Base-by-base conservation (phyloP, 2,329 filamentous ascomycete genomes). In the Lecanicillium sp. region DNA sequence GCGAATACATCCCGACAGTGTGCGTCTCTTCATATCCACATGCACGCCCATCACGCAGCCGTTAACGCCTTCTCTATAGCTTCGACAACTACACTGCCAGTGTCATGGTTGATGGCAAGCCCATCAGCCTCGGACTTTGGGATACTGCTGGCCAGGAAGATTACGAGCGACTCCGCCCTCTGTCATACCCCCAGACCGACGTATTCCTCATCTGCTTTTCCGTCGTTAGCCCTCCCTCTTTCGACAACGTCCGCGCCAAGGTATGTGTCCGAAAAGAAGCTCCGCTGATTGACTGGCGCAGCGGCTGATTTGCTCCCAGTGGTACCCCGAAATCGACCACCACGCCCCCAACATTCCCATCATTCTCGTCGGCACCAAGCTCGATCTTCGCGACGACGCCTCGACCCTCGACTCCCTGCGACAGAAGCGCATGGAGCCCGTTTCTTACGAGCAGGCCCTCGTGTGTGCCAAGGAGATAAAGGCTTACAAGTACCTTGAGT, bases 71-170 rank as follows among this genome's bases (percentile, higher is more conserved):
- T 15, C 39, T 41, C 36, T 52, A 20, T 58, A 95, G 90, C 55
- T 97, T 97, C 71, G 91, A 97, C 67, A 98, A 98, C 75, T 97
- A 97, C 76, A 95, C 91, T 30, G 93, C 93, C 56, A 95, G 90
- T 75, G 93, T 98, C 48, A 96, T 96, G 88, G 93, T 97, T 49
- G 93, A 97, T 74, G 90, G 90, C 61, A 95, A 95, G 74, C 91
- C 91, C 52, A 95, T 97, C 72, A 96, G 90, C 70, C 72, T 98
- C 60, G 93, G 91, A 58, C 75, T 98, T 26, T 97, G 93, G 91
- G 91, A 98, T 86, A 98, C 91, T 56, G 91, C 91, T 57, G 91
- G 91, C 63, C 93, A 97, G 75, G 91, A 97, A 73, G 91, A 97
- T 78, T 97, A 97, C 74, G 91, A 97, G 67, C 81, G 91, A 69